Evolutionary conservation across 257 asterid species (phyloP).

Genomic region (Solanum ahanhuiri): DNA sequence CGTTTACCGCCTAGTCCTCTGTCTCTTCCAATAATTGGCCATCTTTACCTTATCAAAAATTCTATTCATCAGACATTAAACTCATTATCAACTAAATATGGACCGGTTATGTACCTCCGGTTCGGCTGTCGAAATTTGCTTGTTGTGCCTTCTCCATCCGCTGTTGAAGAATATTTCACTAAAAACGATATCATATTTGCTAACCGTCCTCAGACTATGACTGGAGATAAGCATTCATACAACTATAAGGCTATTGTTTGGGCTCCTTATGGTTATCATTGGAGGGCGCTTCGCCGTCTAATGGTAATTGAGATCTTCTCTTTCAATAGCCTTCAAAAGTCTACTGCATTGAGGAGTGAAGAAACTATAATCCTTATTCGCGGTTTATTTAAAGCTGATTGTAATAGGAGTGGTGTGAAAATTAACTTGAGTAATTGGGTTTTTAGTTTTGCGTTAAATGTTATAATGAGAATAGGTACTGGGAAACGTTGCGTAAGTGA

Average conservation of each 20-base stretch:
- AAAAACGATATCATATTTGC: constrained; percentile 41
- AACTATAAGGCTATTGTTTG: constrained; percentile 9
- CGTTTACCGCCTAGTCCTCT: constrained; percentile 36
- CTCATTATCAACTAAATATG: constrained; percentile 17
- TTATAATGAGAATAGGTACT: constrained; percentile 18
- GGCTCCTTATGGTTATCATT: constrained; percentile 32
- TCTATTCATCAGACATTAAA: constrained; percentile 21
- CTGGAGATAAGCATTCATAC: constrained; percentile 24
- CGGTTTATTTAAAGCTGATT: neutral
- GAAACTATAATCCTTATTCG: constrained; percentile 13
- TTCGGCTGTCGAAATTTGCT: constrained; percentile 27
- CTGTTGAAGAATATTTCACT: constrained; percentile 47
- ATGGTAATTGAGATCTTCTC: constrained; percentile 32
- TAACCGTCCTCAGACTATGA: constrained; percentile 30
- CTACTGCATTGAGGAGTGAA: constrained; percentile 24
- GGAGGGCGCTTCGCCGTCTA: constrained; percentile 32
- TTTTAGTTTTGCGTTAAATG: constrained; percentile 19
- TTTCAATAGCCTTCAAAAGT: constrained; percentile 19
- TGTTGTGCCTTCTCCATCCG: constrained; percentile 40
- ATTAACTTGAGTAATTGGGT: constrained; percentile 26
- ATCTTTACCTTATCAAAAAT: constrained; percentile 35
- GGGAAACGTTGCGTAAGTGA: constrained; percentile 26
- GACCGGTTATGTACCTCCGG: constrained; percentile 33
- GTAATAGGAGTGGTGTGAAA: neutral
- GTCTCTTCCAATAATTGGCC: constrained; percentile 49